A percentile compares a stretch with the other conserved stretches of the same genome.
These are phyloP conservation scores for Cordyceps javanica DNA, from an alignment of 2,329 filamentous ascomycete species.

Conservation along the genomic window DNA sequence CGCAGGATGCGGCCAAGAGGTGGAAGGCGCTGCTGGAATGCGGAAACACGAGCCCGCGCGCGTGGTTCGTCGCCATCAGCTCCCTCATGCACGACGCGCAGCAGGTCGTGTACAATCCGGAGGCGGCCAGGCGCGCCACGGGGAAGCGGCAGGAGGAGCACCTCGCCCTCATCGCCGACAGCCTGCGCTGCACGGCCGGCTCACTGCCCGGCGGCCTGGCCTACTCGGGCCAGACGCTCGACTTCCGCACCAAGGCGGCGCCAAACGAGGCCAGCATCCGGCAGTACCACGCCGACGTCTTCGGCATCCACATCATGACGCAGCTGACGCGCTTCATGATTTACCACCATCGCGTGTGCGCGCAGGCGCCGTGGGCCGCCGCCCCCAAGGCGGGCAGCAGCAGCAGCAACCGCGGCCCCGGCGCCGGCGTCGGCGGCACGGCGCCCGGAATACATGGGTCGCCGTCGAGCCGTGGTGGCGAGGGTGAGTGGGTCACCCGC, in stretches of 20 bases:
- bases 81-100: slow-evolving; percentile 33
- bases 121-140: slow-evolving; percentile 19
- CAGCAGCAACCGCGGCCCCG: too few relatives aligned
- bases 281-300: slow-evolving; percentile 24
- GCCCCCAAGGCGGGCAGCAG: slow-evolving; percentile 17
- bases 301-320: slow-evolving; percentile 28
- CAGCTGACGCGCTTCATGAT: slow-evolving; percentile 30
- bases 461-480: not conserved
- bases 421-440: not conserved
- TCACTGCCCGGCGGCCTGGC: slow-evolving; percentile 23
- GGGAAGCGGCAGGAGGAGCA: slow-evolving; percentile 8
- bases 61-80: slow-evolving; percentile 35
- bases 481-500: not conserved
- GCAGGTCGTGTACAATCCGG: slow-evolving; percentile 21
- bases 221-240: slow-evolving; percentile 26
- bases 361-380: not conserved
- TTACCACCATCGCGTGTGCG: slow-evolving; percentile 24
- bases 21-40: slow-evolving; percentile 26
- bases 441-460: slow-evolving; percentile 11
- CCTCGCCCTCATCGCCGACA: not conserved
- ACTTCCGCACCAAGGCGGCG: slow-evolving; percentile 18
- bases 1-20: slow-evolving; percentile 23
- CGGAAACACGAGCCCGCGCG: slow-evolving; percentile 27
- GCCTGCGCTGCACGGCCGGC: slow-evolving; percentile 20
- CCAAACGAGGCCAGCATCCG: slow-evolving; percentile 15